A percentile compares a stretch with the other conserved stretches of the same genome.
phyloP scores from a whole-genome alignment of 768 basidiomycete species.

The Thelephora aurantiotincta region DNA sequence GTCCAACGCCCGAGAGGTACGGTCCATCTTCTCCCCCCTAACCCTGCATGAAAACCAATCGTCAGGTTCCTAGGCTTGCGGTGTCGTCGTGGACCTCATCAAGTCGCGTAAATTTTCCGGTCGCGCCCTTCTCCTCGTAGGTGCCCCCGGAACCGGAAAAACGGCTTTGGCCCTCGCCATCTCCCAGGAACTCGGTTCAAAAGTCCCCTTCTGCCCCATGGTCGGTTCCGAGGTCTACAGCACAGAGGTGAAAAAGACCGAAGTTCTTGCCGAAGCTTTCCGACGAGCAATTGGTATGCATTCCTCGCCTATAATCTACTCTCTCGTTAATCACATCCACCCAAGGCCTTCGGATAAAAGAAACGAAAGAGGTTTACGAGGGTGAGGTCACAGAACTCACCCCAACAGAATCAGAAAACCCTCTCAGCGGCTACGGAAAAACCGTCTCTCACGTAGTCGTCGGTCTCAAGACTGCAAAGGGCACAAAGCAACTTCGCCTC shows the following conservation, averaged over 20 bases:
- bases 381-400: slow-evolving; percentile 97
- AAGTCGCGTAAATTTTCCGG: slow-evolving; percentile 91
- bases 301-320: not conserved
- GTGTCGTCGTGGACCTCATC: slow-evolving; percentile 79
- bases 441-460: slow-evolving; percentile 97
- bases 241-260: slow-evolving; percentile 97
- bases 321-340: not conserved
- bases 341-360: slow-evolving; percentile 90
- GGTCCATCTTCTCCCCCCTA: slow-evolving; percentile 5
- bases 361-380: slow-evolving; percentile 97
- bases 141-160: slow-evolving; percentile 96
- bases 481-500: slow-evolving; percentile 85
- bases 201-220: slow-evolving; percentile 98
- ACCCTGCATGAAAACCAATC: not conserved
- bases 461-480: slow-evolving; percentile 77
- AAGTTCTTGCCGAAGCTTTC: slow-evolving; percentile 90
- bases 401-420: slow-evolving; percentile 93
- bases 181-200: slow-evolving; percentile 84
- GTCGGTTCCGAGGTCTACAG: slow-evolving; percentile 96
- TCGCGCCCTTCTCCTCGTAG: slow-evolving; percentile 80
- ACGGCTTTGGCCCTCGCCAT: slow-evolving; percentile 94
- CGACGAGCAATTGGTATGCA: slow-evolving; percentile 85
- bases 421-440: slow-evolving; percentile 94
- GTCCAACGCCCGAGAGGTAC: slow-evolving; percentile 77
- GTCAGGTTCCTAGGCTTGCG: slow-evolving; percentile 56